Conservation (phyloP, 306 rosid genomes). For the Castanospermum australe region DNA sequence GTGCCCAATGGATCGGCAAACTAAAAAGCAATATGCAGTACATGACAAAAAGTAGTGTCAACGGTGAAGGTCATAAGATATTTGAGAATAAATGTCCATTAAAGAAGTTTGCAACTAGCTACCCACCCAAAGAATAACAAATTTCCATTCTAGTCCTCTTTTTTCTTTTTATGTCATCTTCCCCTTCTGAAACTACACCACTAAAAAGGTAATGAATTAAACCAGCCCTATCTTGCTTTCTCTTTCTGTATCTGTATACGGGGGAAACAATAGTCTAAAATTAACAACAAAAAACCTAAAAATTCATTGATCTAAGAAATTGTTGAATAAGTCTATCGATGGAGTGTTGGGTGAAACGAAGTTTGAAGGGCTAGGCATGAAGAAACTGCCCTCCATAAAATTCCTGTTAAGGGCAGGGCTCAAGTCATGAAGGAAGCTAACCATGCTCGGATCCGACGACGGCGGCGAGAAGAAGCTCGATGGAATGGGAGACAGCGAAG, state of each 20-base stretch:
- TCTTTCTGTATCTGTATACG: not conserved
- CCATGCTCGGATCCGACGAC: conserved; percentile 30
- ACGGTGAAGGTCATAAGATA: not conserved
- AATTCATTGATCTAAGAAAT: conserved; percentile 33
- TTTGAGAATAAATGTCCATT: conserved; percentile 10
- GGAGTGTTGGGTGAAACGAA: conserved; percentile 39
- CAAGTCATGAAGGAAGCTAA: conserved; percentile 51
- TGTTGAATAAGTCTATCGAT: conserved; percentile 62
- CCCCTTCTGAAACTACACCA: not conserved
- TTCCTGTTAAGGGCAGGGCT: conserved; percentile 51
- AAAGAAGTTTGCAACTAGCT: conserved; percentile 24
- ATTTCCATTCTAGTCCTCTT: conserved; percentile 18
- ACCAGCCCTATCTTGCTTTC: not conserved
- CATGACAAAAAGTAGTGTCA: no score
- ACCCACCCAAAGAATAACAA: conserved; percentile 23
- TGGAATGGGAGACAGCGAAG: conserved; percentile 61
- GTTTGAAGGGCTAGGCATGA: conserved; percentile 55
- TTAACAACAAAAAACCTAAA: not conserved
- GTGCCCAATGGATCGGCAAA: no score
- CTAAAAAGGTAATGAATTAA: not conserved
- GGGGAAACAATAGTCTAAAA: no score
- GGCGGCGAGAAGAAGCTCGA: conserved; percentile 46
- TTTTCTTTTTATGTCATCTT: not conserved
- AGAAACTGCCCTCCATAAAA: conserved; percentile 52
- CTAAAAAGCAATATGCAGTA: no score